Percentiles rank a stretch among this genome's conserved stretches.
Conservation (phyloP, 768 basidiomycete genomes). For the Trichaptum fuscoviolaceum region DNA sequence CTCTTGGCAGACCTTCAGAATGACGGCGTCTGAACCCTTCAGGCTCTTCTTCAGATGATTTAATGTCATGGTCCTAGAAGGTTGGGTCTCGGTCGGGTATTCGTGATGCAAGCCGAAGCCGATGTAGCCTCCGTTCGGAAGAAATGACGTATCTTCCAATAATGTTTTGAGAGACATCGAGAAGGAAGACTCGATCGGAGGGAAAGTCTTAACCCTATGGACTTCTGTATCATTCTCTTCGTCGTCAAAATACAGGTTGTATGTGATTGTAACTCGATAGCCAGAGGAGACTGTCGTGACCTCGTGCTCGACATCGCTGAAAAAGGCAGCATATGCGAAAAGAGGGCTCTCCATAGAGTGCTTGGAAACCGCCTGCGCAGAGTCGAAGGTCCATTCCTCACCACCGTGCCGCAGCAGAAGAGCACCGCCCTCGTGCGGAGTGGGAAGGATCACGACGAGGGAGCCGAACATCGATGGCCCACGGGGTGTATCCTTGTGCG, state of each 20-base stretch:
- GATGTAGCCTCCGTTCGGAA: constrained; percentile 29
- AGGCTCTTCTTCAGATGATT: constrained; percentile 17
- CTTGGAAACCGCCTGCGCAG: neutral
- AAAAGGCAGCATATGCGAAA: constrained; percentile 12
- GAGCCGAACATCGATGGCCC: constrained; percentile 12
- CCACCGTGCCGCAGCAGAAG: constrained; percentile 10
- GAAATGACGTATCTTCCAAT: constrained; percentile 21
- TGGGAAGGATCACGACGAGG: constrained; percentile 11
- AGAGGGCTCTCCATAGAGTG: neutral
- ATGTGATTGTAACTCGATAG: constrained; percentile 11
- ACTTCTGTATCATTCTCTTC: neutral
- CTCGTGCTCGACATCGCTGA: constrained; percentile 16
- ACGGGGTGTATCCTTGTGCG: constrained; percentile 15
- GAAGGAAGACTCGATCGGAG: constrained; percentile 12
- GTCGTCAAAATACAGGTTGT: constrained; percentile 3
- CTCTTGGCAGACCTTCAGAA: constrained; percentile 16
- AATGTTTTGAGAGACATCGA: constrained; percentile 19
- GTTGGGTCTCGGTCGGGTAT: constrained; percentile 24
- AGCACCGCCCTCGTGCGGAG: constrained; percentile 11
- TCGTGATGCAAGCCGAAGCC: constrained; percentile 31
- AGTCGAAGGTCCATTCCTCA: constrained; percentile 9
- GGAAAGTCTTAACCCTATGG: neutral
- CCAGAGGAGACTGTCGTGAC: constrained; percentile 12
- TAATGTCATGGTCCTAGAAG: constrained; percentile 11
- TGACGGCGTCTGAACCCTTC: constrained; percentile 27